phyloP scores from a whole-genome alignment of 495 filamentous ascomycete genomes.

The Beverwykella pulmonaria region DNA sequence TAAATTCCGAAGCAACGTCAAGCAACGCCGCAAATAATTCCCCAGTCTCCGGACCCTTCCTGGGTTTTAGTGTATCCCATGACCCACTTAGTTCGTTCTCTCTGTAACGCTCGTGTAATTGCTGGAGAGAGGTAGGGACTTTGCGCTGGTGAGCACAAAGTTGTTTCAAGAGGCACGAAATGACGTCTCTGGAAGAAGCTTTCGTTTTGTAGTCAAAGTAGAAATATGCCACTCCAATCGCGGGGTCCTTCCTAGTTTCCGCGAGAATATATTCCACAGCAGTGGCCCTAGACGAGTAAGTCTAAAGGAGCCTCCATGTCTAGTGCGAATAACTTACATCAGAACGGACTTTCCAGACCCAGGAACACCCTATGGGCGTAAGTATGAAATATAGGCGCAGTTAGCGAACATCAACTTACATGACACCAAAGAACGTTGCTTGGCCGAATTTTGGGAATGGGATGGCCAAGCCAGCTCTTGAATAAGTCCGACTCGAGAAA shows the following conservation, averaged over 20 bases:
- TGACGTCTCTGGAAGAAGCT: conserved; percentile 1
- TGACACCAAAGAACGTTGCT: conserved; percentile 6
- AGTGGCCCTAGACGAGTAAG: no score
- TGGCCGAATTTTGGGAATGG: neutral
- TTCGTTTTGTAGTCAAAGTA: conserved; percentile 15
- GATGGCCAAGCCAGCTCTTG: neutral
- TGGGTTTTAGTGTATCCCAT: neutral
- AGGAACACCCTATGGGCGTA: neutral
- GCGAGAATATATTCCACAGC: neutral
- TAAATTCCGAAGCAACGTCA: conserved; percentile 5
- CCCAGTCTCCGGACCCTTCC: conserved; percentile 2
- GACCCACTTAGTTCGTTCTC: neutral
- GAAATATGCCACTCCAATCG: neutral
- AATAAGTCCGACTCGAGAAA: conserved; percentile 2
- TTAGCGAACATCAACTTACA: neutral
- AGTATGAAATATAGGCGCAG: no score
- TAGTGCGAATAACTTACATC: neutral
- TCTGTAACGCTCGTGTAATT: neutral
- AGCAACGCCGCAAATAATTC: neutral
- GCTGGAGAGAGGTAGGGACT: neutral
- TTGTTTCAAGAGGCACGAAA: conserved; percentile 3
- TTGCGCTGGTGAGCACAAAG: neutral
- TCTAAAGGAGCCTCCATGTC: neutral
- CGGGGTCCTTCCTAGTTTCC: neutral
- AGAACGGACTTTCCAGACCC: conserved; percentile 7